A percentile compares a stretch with the other conserved stretches of the same genome.
Conservation (phyloP, 257 asterid species). For the Solanum etuberosum region DNA sequence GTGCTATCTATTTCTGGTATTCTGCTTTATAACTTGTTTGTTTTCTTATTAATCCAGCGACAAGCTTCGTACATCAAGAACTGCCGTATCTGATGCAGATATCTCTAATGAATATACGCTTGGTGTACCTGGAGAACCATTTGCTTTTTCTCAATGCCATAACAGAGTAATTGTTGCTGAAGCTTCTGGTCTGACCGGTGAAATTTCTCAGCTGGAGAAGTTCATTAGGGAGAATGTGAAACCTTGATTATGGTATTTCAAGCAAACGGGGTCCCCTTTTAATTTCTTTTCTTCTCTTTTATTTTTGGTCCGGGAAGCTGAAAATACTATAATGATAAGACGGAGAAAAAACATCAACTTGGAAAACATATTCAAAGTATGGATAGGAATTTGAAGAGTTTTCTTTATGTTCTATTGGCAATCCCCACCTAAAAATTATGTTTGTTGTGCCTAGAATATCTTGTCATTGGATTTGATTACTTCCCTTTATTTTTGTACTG, state of each 20-base stretch:
- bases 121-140: slow-evolving; percentile 68
- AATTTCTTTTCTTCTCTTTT: neutral
- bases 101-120: slow-evolving; percentile 46
- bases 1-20: neutral
- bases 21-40: neutral
- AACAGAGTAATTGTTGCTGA: slow-evolving; percentile 62
- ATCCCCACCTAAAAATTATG: neutral
- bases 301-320: neutral
- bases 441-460: neutral
- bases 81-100: slow-evolving; percentile 73
- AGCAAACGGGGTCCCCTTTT: neutral
- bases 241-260: slow-evolving; percentile 13
- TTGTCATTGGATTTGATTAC: neutral
- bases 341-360: neutral
- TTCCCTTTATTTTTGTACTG: neutral
- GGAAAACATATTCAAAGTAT: neutral
- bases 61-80: slow-evolving; percentile 86
- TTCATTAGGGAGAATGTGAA: slow-evolving; percentile 58
- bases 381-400: neutral
- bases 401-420: neutral
- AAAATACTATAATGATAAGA: neutral
- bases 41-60: slow-evolving; percentile 31
- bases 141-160: slow-evolving; percentile 63
- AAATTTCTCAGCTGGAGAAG: slow-evolving; percentile 54
- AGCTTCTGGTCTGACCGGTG: slow-evolving; percentile 67